These are phyloP conservation scores for Rhinocladiella mackenziei DNA, from an alignment of 2,329 filamentous ascomycete genomes.

Conservation along the genomic window DNA sequence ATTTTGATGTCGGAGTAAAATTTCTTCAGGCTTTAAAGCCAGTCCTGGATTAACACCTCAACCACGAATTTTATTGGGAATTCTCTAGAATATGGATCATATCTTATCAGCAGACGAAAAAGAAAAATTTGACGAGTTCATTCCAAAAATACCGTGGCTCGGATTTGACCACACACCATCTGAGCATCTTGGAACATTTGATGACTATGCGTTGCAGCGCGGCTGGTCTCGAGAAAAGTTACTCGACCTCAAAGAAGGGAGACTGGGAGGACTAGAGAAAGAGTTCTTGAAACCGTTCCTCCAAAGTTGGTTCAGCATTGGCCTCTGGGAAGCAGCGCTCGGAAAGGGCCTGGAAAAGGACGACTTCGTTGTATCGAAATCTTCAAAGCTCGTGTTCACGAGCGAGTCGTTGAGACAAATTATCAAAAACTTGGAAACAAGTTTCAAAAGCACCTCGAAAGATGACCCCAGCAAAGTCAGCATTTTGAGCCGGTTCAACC, in stretches of 20 bases:
- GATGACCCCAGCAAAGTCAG: constrained; percentile 4
- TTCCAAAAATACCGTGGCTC: constrained; percentile 9
- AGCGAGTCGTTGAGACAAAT: constrained; percentile 2
- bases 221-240: constrained; percentile 3
- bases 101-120: constrained; percentile 5
- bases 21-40: no score
- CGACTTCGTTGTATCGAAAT: constrained; percentile 2
- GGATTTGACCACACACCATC: constrained; percentile 10
- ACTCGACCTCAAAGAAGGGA: constrained; percentile 8
- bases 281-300: constrained; percentile 5
- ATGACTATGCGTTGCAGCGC: constrained; percentile 11
- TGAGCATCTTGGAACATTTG: not conserved
- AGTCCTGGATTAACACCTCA: no score
- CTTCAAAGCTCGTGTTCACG: not conserved
- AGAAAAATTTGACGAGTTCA: not conserved
- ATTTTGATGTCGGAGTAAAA: no score
- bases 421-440: not conserved
- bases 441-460: not conserved
- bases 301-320: constrained; percentile 12
- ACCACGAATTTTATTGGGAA: no score
- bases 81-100: constrained; percentile 6
- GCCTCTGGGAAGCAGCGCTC: constrained; percentile 9
- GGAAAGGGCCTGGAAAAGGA: constrained; percentile 5
- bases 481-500: not conserved
- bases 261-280: not conserved